These are phyloP conservation scores for Saccharomycopsis phalli DNA, from an alignment of 1,139 yeast genomes.

Conservation along the genomic window DNA sequence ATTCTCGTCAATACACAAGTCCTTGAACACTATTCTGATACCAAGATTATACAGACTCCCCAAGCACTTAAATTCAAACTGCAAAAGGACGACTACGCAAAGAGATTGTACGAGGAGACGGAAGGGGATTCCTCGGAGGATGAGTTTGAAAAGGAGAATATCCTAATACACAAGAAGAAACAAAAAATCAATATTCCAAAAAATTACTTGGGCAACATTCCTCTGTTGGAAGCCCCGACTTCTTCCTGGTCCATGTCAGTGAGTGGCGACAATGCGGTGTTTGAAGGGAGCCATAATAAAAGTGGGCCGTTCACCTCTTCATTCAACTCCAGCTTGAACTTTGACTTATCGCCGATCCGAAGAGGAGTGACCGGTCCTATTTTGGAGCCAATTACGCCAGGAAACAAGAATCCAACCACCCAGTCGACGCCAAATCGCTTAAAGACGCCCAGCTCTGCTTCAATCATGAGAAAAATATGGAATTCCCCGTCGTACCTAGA, in stretches of 20 bases:
- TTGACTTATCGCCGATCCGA: slow-evolving; percentile 53
- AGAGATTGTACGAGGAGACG: slow-evolving; percentile 13
- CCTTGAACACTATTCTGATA: not conserved
- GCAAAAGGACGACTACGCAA: not conserved
- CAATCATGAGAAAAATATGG: slow-evolving; percentile 44
- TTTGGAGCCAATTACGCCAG: slow-evolving; percentile 39
- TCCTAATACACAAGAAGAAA: not conserved
- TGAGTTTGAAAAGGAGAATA: slow-evolving; percentile 1
- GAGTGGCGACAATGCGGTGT: slow-evolving; percentile 28
- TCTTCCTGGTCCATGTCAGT: slow-evolving; percentile 33
- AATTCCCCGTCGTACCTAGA: slow-evolving; percentile 60
- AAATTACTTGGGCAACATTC: slow-evolving; percentile 26
- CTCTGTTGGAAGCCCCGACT: slow-evolving; percentile 34
- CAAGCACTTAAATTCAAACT: not conserved
- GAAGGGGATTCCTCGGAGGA: slow-evolving; percentile 3
- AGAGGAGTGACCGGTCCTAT: slow-evolving; percentile 55
- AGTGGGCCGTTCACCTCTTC: slow-evolving; percentile 34
- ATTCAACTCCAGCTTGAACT: slow-evolving; percentile 57
- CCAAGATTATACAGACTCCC: not conserved
- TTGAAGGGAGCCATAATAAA: slow-evolving; percentile 16
- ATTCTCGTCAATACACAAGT: not conserved
- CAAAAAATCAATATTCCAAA: not conserved
- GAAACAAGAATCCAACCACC: slow-evolving; percentile 20
- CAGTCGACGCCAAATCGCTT: slow-evolving; percentile 20
- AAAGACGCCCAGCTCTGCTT: slow-evolving; percentile 27